Base-by-base conservation (phyloP, 352 stramenopile species). In the Blastocystis sp. region DNA sequence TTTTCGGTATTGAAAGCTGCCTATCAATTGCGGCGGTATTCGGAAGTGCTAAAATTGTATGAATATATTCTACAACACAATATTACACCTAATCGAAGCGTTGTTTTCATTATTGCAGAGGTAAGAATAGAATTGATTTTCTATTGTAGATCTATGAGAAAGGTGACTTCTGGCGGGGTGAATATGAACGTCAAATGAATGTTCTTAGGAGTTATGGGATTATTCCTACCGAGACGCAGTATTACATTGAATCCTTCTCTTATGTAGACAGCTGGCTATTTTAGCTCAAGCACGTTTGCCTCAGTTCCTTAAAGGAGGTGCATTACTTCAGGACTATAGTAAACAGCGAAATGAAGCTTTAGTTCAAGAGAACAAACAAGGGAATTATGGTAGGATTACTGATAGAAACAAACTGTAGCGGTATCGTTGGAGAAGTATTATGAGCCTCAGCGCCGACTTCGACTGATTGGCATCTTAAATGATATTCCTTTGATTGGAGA, bases 401-500 rank as follows among this genome's bases (percentile, higher is more conserved):
- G 16, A 24, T 16, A n/a, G 37, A 49, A 12, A 12, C 2, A 35
- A 49, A 32, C 19, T 21, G 65, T 77, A 77, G 65, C 14, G 21
- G 65, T 56, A 4, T 77, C 65, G 6, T 49, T 77, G 27, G 65
- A 77, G 65, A 83, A 83, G 71, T 83, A 66, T 46, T 32, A 83
- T 42, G 71, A 83, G 0, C n/a, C 71, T 7, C 29, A 66, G 5
- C 71, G 71, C 1, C 71, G 52, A 27, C 43, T 83, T 52, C 71
- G 46, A 7, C 29, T 83, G 27, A 24, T 83, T 39, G 71, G 71
- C 11, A 56, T 63, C 14, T 42, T 83, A 49, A 37, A 83, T 24
- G 19, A 21, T 11, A 37, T 83, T 12, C 14, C 24, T 12, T 9
- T 4, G 14, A n/a, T 39, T 29, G 39, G 58, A 3, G 9, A 56